Percentiles rank a stretch among this genome's conserved stretches.
phyloP scores from a whole-genome alignment of 2,329 filamentous ascomycete genomes.

The Nemania sp. region DNA sequence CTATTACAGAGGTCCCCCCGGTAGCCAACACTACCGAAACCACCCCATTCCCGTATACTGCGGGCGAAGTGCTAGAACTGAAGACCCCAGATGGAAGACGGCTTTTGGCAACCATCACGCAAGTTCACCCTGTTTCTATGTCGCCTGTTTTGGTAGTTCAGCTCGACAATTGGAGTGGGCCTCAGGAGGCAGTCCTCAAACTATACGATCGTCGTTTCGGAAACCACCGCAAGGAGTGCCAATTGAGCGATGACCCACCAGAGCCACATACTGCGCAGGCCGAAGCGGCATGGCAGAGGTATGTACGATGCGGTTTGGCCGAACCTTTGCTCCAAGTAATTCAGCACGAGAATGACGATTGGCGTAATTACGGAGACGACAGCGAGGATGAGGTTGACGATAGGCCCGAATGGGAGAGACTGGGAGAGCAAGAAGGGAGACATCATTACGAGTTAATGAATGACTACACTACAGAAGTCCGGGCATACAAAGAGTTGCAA shows the following conservation, averaged over 20 bases:
- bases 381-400: not conserved
- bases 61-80: not conserved
- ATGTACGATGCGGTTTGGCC: not conserved
- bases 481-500: slow-evolving; percentile 15
- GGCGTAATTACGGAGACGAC: not conserved
- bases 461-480: slow-evolving; percentile 1
- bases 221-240: not conserved
- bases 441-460: not conserved
- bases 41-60: not conserved
- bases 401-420: slow-evolving; percentile 4
- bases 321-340: not conserved
- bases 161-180: not conserved
- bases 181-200: not conserved
- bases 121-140: not conserved
- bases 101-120: not conserved
- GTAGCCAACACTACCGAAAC: not conserved
- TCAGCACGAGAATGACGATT: not conserved
- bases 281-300: not conserved
- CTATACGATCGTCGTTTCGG: slow-evolving; percentile 1
- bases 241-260: not conserved
- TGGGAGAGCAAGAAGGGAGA: slow-evolving; percentile 8
- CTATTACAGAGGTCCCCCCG: not conserved
- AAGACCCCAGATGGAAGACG: not conserved
- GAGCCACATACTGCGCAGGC: not conserved
- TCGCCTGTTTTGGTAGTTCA: not conserved